Evolutionary conservation across 2,329 filamentous ascomycete species (phyloP).

Genomic region (Epichloe gansuensis): DNA sequence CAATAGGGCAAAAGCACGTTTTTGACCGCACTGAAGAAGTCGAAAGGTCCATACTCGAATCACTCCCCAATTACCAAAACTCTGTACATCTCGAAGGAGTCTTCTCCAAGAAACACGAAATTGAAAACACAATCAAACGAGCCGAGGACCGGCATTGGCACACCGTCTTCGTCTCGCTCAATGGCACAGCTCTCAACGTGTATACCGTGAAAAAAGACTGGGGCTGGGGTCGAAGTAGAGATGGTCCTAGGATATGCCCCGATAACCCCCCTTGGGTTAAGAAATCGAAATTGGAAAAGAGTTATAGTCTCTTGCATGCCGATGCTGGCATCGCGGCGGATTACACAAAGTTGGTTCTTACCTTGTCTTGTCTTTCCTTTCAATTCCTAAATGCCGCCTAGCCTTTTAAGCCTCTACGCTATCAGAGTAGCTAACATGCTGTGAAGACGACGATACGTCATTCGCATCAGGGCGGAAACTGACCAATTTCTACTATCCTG

Average conservation of each 20-base stretch:
- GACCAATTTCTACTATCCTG: conserved; percentile 63
- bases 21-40: conserved; percentile 17
- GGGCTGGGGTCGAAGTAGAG: conserved; percentile 34
- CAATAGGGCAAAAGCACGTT: conserved; percentile 8
- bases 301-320: conserved; percentile 62
- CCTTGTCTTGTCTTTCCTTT: too few relatives aligned
- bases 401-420: not conserved
- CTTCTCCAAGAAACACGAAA: conserved; percentile 52
- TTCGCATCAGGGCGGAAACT: conserved; percentile 59
- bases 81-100: conserved; percentile 42
- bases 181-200: conserved; percentile 55
- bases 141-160: conserved; percentile 52
- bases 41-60: conserved; percentile 23
- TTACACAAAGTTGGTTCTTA: conserved; percentile 47
- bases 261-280: conserved; percentile 39
- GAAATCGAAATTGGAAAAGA: conserved; percentile 44
- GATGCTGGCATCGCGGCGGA: conserved; percentile 64
- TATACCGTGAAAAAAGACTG: conserved; percentile 49
- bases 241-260: conserved; percentile 34
- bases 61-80: conserved; percentile 42
- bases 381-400: not conserved
- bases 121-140: conserved; percentile 49
- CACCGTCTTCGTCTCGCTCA: conserved; percentile 48
- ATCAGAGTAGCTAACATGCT: not conserved
- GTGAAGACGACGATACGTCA: conserved; percentile 38